Evolutionary conservation across 257 asterid species (phyloP), one percentile per base, ranked within the genome.

Genomic region (Fraxinus americana): DNA sequence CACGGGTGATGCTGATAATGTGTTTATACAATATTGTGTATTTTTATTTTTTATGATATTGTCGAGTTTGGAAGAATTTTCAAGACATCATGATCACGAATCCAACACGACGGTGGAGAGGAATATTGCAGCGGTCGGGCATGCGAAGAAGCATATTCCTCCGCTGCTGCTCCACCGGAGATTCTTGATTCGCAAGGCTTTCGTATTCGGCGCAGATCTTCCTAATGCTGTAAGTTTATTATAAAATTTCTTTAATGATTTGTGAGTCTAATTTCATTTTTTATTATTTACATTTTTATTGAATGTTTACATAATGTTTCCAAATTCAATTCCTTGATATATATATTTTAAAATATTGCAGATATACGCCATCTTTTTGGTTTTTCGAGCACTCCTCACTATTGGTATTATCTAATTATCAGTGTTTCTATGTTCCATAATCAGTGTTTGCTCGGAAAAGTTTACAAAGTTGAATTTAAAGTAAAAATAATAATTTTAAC

Each of bases 71-170:
- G n/a, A 16, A 14, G 57, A 48, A 16, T 14, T 48, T 48, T 48
- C 57, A 14, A 48, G 57, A 14, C 7, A 48, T 48, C 7, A 14
- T 4, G 57, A 14, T 48, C 57, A 45, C 5, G 19, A 45, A 45
- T 13, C 16, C 54, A 12, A 45, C 54, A 45, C 19, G 6, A 45
- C 54, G 17, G n/a, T 14, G 19, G 54, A 45, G 19, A 45, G 14
- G 54, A 14, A 45, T 17, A 45, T 45, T 3, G n/a, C 57, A 14
- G n/a, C n/a, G 7, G n/a, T 2, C 88, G 67, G 86, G 94, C 81
- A 54, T 59, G 65, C 19, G 27, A n/a, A 74, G 52, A 16, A 48
- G 57, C 5, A 13, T 14, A 48, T 48, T 48, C n/a, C 57, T 48
- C n/a, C n/a, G 21, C 7, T 4, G 57, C 57, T 16, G 57, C n/a